Evolutionary conservation across 2,329 filamentous ascomycete genomes (phyloP), one percentile per base, ranked within the genome.

Genomic region (Fusarium miscanthi): DNA sequence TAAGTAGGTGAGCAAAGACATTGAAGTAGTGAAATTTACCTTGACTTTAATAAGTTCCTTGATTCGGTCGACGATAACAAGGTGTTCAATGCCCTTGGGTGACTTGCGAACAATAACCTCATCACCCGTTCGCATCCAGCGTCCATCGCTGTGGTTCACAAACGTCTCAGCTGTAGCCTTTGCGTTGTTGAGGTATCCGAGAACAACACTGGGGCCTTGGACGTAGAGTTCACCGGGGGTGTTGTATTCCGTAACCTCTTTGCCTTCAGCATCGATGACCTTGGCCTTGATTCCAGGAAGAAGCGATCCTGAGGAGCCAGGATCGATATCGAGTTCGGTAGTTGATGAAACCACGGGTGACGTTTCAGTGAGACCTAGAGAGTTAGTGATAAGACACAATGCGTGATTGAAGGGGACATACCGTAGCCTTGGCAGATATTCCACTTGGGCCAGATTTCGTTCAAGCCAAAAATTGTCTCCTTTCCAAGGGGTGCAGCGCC

Each of bases 131-230:
- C 88, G 89, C 86, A 97, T 90, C 89, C 94, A 96, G 70, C 90
- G 83, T 14, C 90, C 90, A 72, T 94, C 91, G 3, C 90, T 85
- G 57, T 91, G 86, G 69, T 82, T 84, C 1, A 91, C 78, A 77
- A 94, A 98, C 0, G 94, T 96, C 79, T 97, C 94, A 57, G 88
- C 86, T 25, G 91, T 97, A 6, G 95, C 94, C 77, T 93, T 91
- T 48, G 93, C 90, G 78, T 97, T 97, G 82, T 97, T 92, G 59
- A 97, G 84, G 75, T 98, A 98, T 2, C 95, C 95, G 1, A 97
- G 82, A 0, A 93, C 90, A 2, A 97, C 89, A 2, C 91, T 91
- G 0, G 94, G 94, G 0, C 89, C 90, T 79, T 94, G 93, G 27
- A 97, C 88, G 23, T 93, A 86, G 19, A 98, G 87, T 81, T 98